phyloP scores from a whole-genome alignment of 345 rosid genomes.

The Psidium guajava region DNA sequence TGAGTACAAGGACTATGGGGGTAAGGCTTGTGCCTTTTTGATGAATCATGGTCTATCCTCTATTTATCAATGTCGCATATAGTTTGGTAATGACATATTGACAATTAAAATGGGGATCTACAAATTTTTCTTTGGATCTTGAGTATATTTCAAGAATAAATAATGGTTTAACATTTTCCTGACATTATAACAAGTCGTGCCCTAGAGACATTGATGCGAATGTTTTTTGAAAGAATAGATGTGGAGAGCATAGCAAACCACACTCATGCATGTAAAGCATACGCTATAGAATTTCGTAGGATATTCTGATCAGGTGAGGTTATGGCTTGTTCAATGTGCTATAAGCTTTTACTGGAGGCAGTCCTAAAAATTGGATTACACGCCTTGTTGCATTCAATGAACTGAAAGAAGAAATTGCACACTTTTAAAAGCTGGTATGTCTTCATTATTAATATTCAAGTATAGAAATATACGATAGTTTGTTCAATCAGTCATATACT shows the following conservation, averaged over 20 bases:
- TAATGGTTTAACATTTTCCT: not conserved
- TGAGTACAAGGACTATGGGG: conserved; percentile 88
- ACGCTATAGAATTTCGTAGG: not conserved
- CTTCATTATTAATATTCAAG: not conserved
- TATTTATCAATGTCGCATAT: not conserved
- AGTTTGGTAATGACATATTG: not conserved
- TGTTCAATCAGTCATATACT: not conserved
- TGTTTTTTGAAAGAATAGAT: not conserved
- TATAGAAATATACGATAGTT: not conserved
- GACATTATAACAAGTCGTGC: not conserved
- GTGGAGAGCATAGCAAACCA: not conserved
- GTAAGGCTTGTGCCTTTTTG: conserved; percentile 20
- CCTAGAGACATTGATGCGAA: not conserved
- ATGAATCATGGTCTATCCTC: not conserved
- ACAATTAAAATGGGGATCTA: not conserved
- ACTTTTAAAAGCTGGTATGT: not conserved
- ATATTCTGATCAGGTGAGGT: not conserved
- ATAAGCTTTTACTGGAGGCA: not conserved
- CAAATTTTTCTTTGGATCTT: not conserved
- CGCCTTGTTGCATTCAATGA: not conserved
- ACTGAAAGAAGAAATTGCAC: not conserved
- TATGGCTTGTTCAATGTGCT: not conserved
- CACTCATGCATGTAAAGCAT: not conserved
- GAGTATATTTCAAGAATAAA: not conserved
- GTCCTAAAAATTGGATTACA: not conserved